These are phyloP conservation scores for Metschnikowia cerradonensis DNA, from an alignment of 805 yeast species.

Conservation along the genomic window DNA sequence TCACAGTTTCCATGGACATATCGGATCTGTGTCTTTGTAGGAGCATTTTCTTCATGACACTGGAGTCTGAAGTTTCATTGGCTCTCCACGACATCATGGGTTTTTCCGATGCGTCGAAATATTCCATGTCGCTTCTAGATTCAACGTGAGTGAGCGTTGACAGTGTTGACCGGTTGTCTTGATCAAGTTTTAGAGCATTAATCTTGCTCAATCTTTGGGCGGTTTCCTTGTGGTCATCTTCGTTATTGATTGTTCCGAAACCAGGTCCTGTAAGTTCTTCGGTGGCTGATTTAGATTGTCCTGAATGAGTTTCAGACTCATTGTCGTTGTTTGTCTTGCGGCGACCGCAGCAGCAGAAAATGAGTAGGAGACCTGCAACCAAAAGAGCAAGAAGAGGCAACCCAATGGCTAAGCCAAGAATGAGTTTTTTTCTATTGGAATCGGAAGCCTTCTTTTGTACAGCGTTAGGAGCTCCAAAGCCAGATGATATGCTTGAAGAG, in stretches of 20 bases:
- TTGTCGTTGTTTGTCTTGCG: slow-evolving; percentile 23
- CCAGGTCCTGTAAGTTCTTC: slow-evolving; percentile 30
- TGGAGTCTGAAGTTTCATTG: slow-evolving; percentile 28
- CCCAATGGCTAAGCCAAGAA: slow-evolving; percentile 87
- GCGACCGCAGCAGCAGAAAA: slow-evolving; percentile 55
- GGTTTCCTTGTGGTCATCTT: slow-evolving; percentile 24
- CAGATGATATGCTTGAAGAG: slow-evolving; percentile 26
- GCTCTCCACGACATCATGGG: slow-evolving; percentile 45
- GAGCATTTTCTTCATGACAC: slow-evolving; percentile 17
- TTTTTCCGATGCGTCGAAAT: slow-evolving; percentile 34
- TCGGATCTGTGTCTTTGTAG: slow-evolving; percentile 38
- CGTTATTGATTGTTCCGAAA: slow-evolving; percentile 26
- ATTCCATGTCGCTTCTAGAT: slow-evolving; percentile 21
- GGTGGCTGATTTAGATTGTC: slow-evolving; percentile 9
- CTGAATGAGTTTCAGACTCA: slow-evolving; percentile 7
- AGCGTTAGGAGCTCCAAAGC: slow-evolving; percentile 21
- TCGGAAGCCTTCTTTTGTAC: slow-evolving; percentile 16
- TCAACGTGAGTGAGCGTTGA: slow-evolving; percentile 56
- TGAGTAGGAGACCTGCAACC: slow-evolving; percentile 44
- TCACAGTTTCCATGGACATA: slow-evolving; percentile 75
- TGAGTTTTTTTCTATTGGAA: slow-evolving; percentile 52
- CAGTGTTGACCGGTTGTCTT: slow-evolving; percentile 29
- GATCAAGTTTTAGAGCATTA: slow-evolving; percentile 51
- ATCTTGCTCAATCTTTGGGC: slow-evolving; percentile 45
- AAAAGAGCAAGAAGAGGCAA: slow-evolving; percentile 59